Evolutionary conservation across 257 asterid species (phyloP).

Genomic region (Fraxinus anomala): DNA sequence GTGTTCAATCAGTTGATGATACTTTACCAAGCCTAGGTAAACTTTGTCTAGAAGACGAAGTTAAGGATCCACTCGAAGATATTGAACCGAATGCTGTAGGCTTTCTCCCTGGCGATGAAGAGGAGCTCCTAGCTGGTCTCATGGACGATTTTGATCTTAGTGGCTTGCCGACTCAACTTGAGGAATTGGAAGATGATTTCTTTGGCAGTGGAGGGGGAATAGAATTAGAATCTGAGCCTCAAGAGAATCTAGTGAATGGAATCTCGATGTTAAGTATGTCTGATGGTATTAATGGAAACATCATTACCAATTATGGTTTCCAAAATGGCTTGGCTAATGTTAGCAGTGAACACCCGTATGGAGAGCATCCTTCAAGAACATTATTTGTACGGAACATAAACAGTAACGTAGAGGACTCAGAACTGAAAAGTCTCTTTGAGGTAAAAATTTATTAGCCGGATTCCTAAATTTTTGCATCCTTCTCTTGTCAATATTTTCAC

Average conservation of each 20-base stretch:
- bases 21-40: conserved; percentile 51
- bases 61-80: conserved; percentile 57
- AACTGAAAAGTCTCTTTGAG: conserved; percentile 85
- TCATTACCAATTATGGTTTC: conserved; percentile 44
- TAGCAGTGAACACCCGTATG: conserved; percentile 93
- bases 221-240: conserved; percentile 69
- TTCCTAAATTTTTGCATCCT: conserved; percentile 16
- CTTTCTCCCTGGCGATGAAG: conserved; percentile 93
- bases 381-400: conserved; percentile 91
- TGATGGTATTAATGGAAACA: conserved; percentile 52
- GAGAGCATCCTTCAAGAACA: conserved; percentile 99
- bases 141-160: conserved; percentile 83
- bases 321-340: conserved; percentile 61
- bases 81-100: conserved; percentile 44
- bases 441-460: conserved; percentile 37
- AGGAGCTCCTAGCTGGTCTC: conserved; percentile 86
- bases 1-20: conserved; percentile 49
- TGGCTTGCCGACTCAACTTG: conserved; percentile 85
- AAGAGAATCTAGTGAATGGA: conserved; percentile 52
- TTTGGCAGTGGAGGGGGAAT: conserved; percentile 96
- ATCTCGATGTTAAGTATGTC: conserved; percentile 52
- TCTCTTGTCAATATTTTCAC: neutral
- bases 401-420: conserved; percentile 95
- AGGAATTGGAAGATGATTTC: conserved; percentile 92
- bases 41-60: conserved; percentile 41